Conservation (phyloP, 257 asterid species). For the Phtheirospermum japonicum region DNA sequence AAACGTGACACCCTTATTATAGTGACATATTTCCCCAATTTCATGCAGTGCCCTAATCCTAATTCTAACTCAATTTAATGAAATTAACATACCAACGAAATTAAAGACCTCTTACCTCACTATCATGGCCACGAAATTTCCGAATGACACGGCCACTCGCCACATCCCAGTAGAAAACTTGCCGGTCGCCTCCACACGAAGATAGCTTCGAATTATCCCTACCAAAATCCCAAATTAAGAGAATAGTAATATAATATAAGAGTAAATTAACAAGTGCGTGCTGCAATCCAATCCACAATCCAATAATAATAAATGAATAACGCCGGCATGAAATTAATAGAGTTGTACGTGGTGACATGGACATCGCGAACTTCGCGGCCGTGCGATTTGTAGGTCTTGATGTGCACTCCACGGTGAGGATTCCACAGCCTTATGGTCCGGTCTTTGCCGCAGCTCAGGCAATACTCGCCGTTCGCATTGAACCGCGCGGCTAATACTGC, state of each 20-base stretch:
- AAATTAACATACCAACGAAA: constrained; percentile 12
- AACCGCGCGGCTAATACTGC: constrained; percentile 94
- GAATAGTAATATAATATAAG: not conserved
- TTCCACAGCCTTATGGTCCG: constrained; percentile 95
- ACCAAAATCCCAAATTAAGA: not conserved
- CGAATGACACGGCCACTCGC: constrained; percentile 86
- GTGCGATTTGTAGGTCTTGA: constrained; percentile 90
- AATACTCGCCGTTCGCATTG: constrained; percentile 84
- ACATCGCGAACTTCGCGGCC: constrained; percentile 97
- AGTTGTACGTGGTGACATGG: constrained; percentile 62
- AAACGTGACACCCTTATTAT: not conserved
- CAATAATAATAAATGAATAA: not conserved
- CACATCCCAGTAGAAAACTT: constrained; percentile 97
- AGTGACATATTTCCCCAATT: not conserved
- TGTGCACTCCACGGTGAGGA: constrained; percentile 89
- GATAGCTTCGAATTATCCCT: constrained; percentile 87
- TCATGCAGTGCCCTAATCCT: constrained; percentile 8
- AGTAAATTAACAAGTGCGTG: constrained; percentile 2
- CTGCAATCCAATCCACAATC: not conserved
- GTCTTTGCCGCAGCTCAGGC: constrained; percentile 93
- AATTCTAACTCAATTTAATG: constrained; percentile 2
- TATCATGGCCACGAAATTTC: constrained; percentile 95
- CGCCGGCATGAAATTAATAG: constrained; percentile 3
- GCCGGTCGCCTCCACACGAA: constrained; percentile 96
- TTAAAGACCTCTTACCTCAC: constrained; percentile 57